Base-by-base conservation (phyloP, 306 rosid genomes). In the Castanea mollissima region DNA sequence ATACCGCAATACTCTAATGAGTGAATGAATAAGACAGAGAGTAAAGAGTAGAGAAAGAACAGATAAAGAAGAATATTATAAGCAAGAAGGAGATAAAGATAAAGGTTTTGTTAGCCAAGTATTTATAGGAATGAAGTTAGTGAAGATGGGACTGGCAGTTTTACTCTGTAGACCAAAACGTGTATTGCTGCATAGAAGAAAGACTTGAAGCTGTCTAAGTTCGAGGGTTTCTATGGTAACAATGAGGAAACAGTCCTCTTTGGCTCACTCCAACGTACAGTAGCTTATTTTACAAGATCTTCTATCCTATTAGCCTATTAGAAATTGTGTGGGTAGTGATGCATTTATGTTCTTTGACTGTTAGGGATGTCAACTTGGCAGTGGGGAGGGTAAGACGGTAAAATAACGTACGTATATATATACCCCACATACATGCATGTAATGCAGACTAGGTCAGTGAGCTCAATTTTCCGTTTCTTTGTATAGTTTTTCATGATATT, bases 181-280 rank as follows among this genome's bases (percentile, higher is more conserved):
- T 25, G 35, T 63, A 29, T 29, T 14, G 64, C 32, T 29, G 73
- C 78, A 49, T 1, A 54, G 69, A 41, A 52, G 10, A 27, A 29
- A 23, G 34, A 8, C 44, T 54, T 29, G 65, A 64, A 74, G 69
- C 25, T 65, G 79, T 80, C 75, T 27, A 25, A 63, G 79, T 74
- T 74, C 65, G 83, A 74, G 58, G 38, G 19, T 49, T 65, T 74
- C 79, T 38, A 54, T 34, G 9, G 6, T 16, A 64, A 19, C n/a
- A 5, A 31, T 1, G 23, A 16, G 71, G 49, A 65, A 65, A 32
- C 49, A 18, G 21, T 65, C 71, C 31, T 65, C 71, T 31, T 34
- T 65, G 49, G 21, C 20, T 27, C 6, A 19, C 14, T n/a, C 12
- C 62, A 57, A 19, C 23, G 8, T 0, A 6, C n/a, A 2, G 13